Percentiles rank a stretch among this genome's conserved stretches.
phyloP scores from a whole-genome alignment of 345 rosid species.

The Jatropha curcas region DNA sequence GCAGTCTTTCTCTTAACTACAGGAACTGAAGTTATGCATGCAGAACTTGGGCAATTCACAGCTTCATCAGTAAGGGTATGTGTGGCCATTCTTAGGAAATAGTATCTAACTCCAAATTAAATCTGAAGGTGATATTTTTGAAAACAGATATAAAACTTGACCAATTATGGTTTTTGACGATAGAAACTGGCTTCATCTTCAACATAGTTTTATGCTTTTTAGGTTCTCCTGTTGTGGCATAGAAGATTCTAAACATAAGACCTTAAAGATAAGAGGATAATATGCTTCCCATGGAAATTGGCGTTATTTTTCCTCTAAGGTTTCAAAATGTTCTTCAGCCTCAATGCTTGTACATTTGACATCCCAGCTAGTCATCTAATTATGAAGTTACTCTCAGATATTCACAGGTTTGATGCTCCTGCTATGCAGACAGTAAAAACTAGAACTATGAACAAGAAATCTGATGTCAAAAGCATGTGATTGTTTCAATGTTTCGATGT shows the following conservation, averaged over 20 bases:
- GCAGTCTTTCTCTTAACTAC: conserved; percentile 32
- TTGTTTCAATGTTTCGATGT: neutral
- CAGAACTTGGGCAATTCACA: conserved; percentile 73
- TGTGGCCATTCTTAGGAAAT: conserved; percentile 2
- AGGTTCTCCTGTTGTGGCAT: neutral
- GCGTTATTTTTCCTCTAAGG: neutral
- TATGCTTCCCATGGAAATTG: neutral
- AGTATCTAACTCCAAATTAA: neutral
- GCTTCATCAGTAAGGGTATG: conserved; percentile 79
- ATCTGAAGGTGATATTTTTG: neutral
- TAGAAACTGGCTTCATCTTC: conserved; percentile 6
- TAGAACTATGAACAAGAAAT: neutral
- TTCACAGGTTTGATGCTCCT: neutral
- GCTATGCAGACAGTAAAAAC: neutral
- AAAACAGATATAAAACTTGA: neutral
- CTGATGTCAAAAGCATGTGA: neutral
- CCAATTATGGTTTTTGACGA: conserved; percentile 1
- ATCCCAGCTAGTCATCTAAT: neutral
- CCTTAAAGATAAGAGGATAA: neutral
- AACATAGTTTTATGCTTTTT: neutral
- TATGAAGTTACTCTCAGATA: neutral
- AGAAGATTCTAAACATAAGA: neutral
- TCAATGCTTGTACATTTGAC: neutral
- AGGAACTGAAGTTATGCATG: conserved; percentile 88
- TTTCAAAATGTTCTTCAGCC: neutral